Evolutionary conservation across 2,329 filamentous ascomycete species (phyloP).

Genomic region (Claviceps monticola): DNA sequence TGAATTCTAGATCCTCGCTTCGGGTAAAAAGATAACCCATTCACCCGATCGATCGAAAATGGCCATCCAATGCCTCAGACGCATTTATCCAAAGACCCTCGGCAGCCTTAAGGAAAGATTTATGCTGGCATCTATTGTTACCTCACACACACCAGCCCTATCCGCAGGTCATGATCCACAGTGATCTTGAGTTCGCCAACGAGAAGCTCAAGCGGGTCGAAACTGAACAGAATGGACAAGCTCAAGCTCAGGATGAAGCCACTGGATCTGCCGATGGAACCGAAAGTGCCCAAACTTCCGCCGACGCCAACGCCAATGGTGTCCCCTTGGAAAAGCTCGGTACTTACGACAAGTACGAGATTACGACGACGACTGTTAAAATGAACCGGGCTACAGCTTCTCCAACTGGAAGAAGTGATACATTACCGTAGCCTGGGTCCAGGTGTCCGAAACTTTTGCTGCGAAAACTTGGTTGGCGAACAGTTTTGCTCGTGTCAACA

Average conservation of each 20-base stretch:
- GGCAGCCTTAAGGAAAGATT: background rate
- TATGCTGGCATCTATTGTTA: no score
- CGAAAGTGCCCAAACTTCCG: slow-evolving; percentile 6
- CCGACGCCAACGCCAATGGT: slow-evolving; percentile 19
- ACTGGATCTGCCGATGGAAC: slow-evolving; percentile 1
- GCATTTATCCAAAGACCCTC: slow-evolving; percentile 23
- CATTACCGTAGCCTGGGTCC: slow-evolving; percentile 58
- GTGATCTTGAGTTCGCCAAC: slow-evolving; percentile 22
- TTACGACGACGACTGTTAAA: slow-evolving; percentile 44
- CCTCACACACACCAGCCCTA: no score
- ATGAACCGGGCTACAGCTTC: slow-evolving; percentile 50
- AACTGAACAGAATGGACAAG: slow-evolving; percentile 2
- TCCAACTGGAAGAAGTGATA: slow-evolving; percentile 53
- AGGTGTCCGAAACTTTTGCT: slow-evolving; percentile 70
- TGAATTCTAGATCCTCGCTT: no score
- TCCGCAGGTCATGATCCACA: slow-evolving; percentile 20
- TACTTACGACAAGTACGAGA: slow-evolving; percentile 28
- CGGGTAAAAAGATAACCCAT: no score
- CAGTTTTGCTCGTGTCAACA: no score
- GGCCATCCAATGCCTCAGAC: slow-evolving; percentile 14
- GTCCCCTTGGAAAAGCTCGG: slow-evolving; percentile 21
- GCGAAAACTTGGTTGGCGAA: slow-evolving; percentile 21
- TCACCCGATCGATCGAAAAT: no score
- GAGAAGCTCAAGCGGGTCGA: slow-evolving; percentile 20
- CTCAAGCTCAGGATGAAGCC: background rate